Evolutionary conservation across 164 flowering plant species (phyloP).

Genomic region (Warburgia ugandensis): DNA sequence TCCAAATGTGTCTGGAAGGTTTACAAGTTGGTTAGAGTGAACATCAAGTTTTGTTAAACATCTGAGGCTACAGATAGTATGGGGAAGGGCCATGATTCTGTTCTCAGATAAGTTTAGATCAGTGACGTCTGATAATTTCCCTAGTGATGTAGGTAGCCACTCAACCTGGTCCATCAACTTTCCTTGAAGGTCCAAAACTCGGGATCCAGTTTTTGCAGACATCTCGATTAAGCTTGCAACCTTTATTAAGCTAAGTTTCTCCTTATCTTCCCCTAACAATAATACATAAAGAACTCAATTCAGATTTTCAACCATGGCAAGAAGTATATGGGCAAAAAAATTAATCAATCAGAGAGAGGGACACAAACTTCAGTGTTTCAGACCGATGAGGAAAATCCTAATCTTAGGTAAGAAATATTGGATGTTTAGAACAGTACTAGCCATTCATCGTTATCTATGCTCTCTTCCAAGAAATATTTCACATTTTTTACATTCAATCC

Average conservation of each 20-base stretch:
- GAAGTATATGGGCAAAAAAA: too few species aligned
- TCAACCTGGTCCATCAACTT: slow-evolving; percentile 63
- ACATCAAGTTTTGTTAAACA: slow-evolving; percentile 48
- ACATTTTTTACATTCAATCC: too few species aligned
- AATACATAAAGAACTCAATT: too few species aligned
- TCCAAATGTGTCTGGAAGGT: slow-evolving; percentile 55
- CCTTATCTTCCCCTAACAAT: slow-evolving; percentile 23
- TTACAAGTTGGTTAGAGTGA: slow-evolving; percentile 59
- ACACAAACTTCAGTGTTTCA: too few species aligned
- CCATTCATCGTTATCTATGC: too few species aligned
- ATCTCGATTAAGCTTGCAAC: slow-evolving; percentile 61
- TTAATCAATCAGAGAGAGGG: too few species aligned
- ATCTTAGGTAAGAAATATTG: too few species aligned
- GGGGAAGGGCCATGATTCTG: slow-evolving; percentile 53
- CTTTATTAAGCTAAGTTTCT: slow-evolving; percentile 50
- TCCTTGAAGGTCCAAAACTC: slow-evolving; percentile 50
- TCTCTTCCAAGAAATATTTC: too few species aligned
- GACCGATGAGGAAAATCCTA: too few species aligned
- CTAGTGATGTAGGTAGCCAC: slow-evolving; percentile 65
- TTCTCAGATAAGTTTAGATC: slow-evolving; percentile 55
- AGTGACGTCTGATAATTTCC: slow-evolving; percentile 41
- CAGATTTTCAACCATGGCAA: too few species aligned
- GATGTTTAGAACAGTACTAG: too few species aligned
- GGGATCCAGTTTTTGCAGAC: slow-evolving; percentile 35
- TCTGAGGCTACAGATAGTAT: slow-evolving; percentile 37